These are phyloP conservation scores for Phytophthora europaea DNA, from an alignment of 352 stramenopile genomes.

Conservation along the genomic window DNA sequence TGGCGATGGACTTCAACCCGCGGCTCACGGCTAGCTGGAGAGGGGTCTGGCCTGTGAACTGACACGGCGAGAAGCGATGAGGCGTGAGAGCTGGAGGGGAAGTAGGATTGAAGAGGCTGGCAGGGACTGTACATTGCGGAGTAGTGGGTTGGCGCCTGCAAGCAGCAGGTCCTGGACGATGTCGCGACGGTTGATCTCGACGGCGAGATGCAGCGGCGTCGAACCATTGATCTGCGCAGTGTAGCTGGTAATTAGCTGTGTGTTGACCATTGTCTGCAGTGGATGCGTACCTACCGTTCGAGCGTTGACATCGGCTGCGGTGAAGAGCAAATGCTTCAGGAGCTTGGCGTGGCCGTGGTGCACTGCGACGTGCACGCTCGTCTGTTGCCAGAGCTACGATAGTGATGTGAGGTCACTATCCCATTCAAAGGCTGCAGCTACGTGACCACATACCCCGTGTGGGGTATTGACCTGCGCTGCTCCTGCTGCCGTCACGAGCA, in stretches of 20 bases:
- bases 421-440: background rate
- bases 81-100: background rate
- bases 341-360: conserved; percentile 63
- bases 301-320: conserved; percentile 52
- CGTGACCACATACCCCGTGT: conserved; percentile 47
- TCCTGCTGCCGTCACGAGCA: conserved; percentile 40
- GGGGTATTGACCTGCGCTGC: conserved; percentile 58
- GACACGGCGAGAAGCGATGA: background rate
- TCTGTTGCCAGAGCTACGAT: conserved; percentile 66
- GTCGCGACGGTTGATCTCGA: conserved; percentile 58
- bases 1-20: conserved; percentile 35
- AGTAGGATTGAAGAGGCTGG: background rate
- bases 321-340: conserved; percentile 64
- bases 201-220: conserved; percentile 67
- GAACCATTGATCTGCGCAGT: conserved; percentile 65
- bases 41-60: conserved; percentile 65
- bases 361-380: conserved; percentile 68
- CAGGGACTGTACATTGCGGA: conserved; percentile 54
- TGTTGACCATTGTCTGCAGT: background rate
- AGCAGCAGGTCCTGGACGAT: conserved; percentile 71
- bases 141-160: conserved; percentile 60
- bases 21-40: conserved; percentile 48
- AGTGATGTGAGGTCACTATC: background rate
- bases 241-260: background rate
- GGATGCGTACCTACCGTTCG: conserved; percentile 42